Base-by-base conservation (phyloP, 2,329 filamentous ascomycete genomes). In the Fusarium tjaetaba region DNA sequence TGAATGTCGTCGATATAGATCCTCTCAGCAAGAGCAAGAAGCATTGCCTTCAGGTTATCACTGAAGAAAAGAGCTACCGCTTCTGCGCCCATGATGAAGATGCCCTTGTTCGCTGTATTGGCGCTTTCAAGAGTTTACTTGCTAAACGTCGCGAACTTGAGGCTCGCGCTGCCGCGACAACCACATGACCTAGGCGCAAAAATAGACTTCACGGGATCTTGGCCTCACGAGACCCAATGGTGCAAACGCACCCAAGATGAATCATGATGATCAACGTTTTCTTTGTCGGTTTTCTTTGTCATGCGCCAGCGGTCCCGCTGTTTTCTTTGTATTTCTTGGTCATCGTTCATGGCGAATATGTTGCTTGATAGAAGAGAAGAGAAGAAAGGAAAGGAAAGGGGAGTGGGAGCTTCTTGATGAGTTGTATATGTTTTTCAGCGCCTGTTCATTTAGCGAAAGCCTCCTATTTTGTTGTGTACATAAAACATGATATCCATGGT, bases 1-100 rank as follows among this genome's bases (percentile, higher is more conserved):
- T 98, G 77, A 94, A 97, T 76, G 95, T 94, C 3, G 95, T 98
- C 28, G 96, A 98, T 79, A 94, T 97, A 61, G 94, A 98, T 76
- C 92, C 95, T 0, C 85, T 97, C 71, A 96, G 93, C 78, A 92
- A 89, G 79, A 96, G 91, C 76, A 98, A 97, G 85, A 88, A 88
- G 52, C 91, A 93, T 80, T 98, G 96, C 82, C 87, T 98, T 80
- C 96, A 98, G 82, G 89, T 98, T 77, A 97, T 99, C 78, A 94
- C 93, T 41, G 96, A 98, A 77, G 96, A 98, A 80, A 96, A 94
- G 83, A 93, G 89, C 62, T 94, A 92, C 77, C 89, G 92, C 36
- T 93, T 96, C 73, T 94, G 92, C 79, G 90, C 95, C 0, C 86
- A 89, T 26, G 91, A 94, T 77, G 96, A 99, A 81, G 94, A 98